Conservation (phyloP, 2,329 filamentous ascomycete species). For the Trichophyton benhamiae region DNA sequence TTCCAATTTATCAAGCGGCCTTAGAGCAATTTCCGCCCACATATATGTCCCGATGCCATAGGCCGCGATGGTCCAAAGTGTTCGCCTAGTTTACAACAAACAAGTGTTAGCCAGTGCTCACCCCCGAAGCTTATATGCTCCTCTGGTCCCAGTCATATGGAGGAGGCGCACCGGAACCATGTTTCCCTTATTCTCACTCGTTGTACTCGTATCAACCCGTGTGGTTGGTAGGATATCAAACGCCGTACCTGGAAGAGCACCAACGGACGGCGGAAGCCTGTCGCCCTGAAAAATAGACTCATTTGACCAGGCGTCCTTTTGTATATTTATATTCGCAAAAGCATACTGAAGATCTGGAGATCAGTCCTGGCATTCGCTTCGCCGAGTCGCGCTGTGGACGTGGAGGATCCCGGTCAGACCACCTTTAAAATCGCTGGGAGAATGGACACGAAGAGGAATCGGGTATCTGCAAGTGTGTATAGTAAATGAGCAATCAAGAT, state of each 20-base stretch:
- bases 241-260: neutral
- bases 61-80: neutral
- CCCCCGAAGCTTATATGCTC: neutral
- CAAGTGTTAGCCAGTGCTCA: neutral
- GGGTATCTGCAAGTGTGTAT: neutral
- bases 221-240: neutral
- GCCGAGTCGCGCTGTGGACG: neutral
- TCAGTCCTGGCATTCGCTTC: neutral
- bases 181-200: neutral
- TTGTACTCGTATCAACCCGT: neutral
- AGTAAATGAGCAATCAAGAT: neutral
- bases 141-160: neutral
- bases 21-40: constrained; percentile 5
- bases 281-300: neutral
- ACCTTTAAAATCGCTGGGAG: neutral
- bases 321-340: neutral
- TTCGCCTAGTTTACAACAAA: neutral
- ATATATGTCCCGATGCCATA: neutral
- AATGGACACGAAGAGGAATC: neutral
- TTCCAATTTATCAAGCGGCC: constrained; percentile 1
- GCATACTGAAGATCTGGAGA: neutral
- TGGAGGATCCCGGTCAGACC: neutral
- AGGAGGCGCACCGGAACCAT: constrained; percentile 1
- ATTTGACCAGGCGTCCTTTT: neutral
- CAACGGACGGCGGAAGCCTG: neutral